These are phyloP conservation scores for Aspergillus fumigatiaffinis DNA, from an alignment of 2,329 filamentous ascomycete genomes.

Conservation along the genomic window DNA sequence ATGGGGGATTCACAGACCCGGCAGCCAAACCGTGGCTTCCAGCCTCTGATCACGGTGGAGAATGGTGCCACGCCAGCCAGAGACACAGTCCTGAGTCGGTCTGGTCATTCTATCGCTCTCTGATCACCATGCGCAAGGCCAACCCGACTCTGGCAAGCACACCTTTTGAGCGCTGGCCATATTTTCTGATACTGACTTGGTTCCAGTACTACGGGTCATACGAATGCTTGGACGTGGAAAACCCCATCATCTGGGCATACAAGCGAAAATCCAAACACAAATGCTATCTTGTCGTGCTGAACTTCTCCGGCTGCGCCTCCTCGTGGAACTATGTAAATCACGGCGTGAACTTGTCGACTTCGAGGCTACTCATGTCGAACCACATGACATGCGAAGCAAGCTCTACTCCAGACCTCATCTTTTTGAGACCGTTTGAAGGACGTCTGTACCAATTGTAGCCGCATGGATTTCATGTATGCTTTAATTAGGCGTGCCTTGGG, in stretches of 20 bases:
- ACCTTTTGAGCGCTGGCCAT: background rate
- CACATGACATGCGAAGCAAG: slow-evolving; percentile 5
- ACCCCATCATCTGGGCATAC: slow-evolving; percentile 10
- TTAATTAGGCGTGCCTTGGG: background rate
- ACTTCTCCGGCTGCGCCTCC: slow-evolving; percentile 9
- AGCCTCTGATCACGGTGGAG: slow-evolving; percentile 54
- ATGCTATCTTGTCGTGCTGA: slow-evolving; percentile 11
- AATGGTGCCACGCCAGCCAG: slow-evolving; percentile 53
- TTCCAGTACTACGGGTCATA: slow-evolving; percentile 13
- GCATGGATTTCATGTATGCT: background rate
- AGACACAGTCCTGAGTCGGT: slow-evolving; percentile 38
- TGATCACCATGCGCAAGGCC: slow-evolving; percentile 53
- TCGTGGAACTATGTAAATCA: slow-evolving; percentile 6
- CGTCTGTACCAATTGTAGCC: slow-evolving; percentile 5
- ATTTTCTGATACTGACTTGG: background rate
- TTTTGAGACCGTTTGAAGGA: slow-evolving; percentile 5
- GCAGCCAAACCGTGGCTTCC: slow-evolving; percentile 59
- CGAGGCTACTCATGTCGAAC: slow-evolving; percentile 12
- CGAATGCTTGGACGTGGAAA: slow-evolving; percentile 11
- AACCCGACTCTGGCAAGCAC: slow-evolving; percentile 25
- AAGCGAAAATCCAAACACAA: slow-evolving; percentile 7
- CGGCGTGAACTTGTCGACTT: slow-evolving; percentile 2
- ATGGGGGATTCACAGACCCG: slow-evolving; percentile 13
- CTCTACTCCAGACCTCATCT: background rate
- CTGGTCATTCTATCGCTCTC: slow-evolving; percentile 54